Evolutionary conservation across 140 eudicot species (phyloP).

Genomic region (Cichorium intybus): DNA sequence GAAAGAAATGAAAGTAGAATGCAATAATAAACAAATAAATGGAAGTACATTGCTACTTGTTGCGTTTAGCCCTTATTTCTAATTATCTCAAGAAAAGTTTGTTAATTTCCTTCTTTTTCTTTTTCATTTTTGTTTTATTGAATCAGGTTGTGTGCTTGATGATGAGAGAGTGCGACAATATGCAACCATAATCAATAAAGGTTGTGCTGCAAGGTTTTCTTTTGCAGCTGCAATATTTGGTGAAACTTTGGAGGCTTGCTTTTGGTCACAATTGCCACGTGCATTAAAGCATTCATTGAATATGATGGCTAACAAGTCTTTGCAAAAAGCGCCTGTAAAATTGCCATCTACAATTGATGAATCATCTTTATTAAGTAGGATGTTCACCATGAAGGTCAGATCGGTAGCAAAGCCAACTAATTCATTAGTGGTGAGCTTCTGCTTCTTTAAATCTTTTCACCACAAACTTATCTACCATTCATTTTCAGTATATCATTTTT

Average conservation of each 20-base stretch:
- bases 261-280: constrained; percentile 88
- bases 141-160: constrained; percentile 86
- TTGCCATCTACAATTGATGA: constrained; percentile 57
- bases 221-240: constrained; percentile 98
- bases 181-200: constrained; percentile 52
- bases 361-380: constrained; percentile 64
- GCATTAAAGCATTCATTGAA: constrained; percentile 73
- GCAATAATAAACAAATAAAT: background rate
- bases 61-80: no score
- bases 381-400: constrained; percentile 55
- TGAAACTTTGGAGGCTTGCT: constrained; percentile 81
- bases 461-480: background rate
- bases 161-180: constrained; percentile 76
- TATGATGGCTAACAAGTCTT: constrained; percentile 59
- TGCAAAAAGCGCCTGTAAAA: constrained; percentile 40
- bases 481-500: background rate
- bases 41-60: background rate
- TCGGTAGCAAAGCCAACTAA: constrained; percentile 39
- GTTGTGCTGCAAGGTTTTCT: constrained; percentile 73
- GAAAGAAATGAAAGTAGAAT: no score
- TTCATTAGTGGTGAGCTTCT: constrained; percentile 48
- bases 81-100: constrained; percentile 4
- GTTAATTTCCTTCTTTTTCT: constrained; percentile 5
- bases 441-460: background rate
- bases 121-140: constrained; percentile 4